Percentiles rank a stretch among this genome's conserved stretches.
phyloP scores from a whole-genome alignment of 78 protist genomes.

The Dictyostelium discoideum region DNA sequence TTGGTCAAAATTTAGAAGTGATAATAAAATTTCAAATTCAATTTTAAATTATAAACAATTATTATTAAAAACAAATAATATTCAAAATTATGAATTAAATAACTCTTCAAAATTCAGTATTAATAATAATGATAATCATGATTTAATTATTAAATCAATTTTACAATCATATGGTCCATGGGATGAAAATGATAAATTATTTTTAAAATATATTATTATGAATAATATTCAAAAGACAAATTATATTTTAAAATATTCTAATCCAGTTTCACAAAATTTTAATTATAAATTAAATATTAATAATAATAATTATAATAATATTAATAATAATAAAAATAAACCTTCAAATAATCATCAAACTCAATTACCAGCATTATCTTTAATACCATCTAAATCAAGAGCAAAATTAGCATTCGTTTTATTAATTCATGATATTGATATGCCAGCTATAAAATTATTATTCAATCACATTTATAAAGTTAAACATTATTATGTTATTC shows the following conservation, averaged over 20 bases:
- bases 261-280: background rate
- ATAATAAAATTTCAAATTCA: background rate
- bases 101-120: background rate
- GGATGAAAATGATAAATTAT: background rate
- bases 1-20: slow-evolving; percentile 32
- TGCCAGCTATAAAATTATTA: background rate
- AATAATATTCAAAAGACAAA: background rate
- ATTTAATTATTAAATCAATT: background rate
- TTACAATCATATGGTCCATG: slow-evolving; percentile 20
- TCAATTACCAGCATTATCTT: background rate
- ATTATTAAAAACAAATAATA: background rate
- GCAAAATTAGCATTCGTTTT: slow-evolving; percentile 30
- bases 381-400: background rate
- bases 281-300: background rate
- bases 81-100: background rate
- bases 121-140: background rate
- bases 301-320: no score
- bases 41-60: background rate
- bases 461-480: background rate
- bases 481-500: slow-evolving; percentile 56
- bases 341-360: background rate
- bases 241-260: background rate
- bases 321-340: background rate
- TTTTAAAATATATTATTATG: background rate
- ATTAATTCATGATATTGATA: background rate